phyloP scores from a whole-genome alignment of 768 basidiomycete species.

The Boletus tomentosulus region DNA sequence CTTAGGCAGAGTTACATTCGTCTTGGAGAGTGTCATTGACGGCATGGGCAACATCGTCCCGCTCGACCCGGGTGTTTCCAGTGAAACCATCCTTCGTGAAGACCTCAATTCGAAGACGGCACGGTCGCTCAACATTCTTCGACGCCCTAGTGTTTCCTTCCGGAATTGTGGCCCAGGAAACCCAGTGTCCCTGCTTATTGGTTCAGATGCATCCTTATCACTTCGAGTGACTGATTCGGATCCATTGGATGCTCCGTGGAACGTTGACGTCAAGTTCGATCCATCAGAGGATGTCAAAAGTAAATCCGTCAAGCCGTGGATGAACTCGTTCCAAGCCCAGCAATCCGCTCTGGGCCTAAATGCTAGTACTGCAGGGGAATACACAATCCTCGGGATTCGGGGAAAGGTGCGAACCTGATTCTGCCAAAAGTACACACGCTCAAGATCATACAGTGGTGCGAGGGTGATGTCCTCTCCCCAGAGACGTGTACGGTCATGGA shows the following conservation, averaged over 20 bases:
- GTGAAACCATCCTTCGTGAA: conserved; percentile 18
- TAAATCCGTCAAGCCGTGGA: conserved; percentile 57
- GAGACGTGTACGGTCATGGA: conserved; percentile 76
- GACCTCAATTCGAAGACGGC: conserved; percentile 43
- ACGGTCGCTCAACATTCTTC: conserved; percentile 65
- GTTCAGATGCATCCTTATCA: conserved; percentile 54
- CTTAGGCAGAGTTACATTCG: conserved; percentile 66
- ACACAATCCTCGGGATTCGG: conserved; percentile 62
- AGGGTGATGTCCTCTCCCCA: conserved; percentile 80
- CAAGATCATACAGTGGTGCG: conserved; percentile 51
- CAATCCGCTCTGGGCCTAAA: conserved; percentile 43
- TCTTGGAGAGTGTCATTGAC: conserved; percentile 80
- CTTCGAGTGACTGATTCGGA: conserved; percentile 55
- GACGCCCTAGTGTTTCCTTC: conserved; percentile 71
- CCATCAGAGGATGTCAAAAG: conserved; percentile 42
- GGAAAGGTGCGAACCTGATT: conserved; percentile 49
- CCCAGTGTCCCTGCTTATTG: conserved; percentile 68
- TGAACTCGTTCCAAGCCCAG: conserved; percentile 53
- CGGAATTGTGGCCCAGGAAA: conserved; percentile 65
- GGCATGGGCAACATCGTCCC: conserved; percentile 72
- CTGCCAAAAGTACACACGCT: neutral
- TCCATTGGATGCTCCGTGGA: conserved; percentile 64
- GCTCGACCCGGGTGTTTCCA: conserved; percentile 34
- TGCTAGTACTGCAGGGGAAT: conserved; percentile 70
- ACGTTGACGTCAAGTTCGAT: conserved; percentile 57